Base-by-base conservation (phyloP, 2,329 filamentous ascomycete species). In the Fusarium pseudograminearum region DNA sequence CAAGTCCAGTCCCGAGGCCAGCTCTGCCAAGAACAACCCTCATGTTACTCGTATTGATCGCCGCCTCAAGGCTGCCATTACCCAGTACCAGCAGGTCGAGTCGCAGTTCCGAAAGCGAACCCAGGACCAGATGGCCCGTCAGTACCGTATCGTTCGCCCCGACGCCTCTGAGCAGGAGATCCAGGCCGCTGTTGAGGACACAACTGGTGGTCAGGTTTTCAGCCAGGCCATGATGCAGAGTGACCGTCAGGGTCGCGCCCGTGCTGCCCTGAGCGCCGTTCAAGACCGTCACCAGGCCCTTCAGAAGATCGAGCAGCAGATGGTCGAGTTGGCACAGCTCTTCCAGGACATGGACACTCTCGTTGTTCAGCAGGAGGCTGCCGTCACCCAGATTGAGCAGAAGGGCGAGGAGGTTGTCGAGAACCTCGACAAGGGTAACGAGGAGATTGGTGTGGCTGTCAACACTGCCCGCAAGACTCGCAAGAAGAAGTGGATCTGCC, bases 401-500 rank as follows among this genome's bases (percentile, higher is more conserved):
- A 93, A 95, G 82, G 93, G 89, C 38, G 92, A 97, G 80, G 92
- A 97, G 76, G 92, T 96, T 40, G 89, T 92, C 50, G 89, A 91
- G 61, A 93, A 98, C 79, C 87, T 98, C 48, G 89, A 91, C 76
- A 91, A 96, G 79, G 95, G 91, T 70, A 98, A 96, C 77, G 87
- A 89, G 68, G 89, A 98, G 80, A 92, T 98, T 63, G 89, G 86
- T 40, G 87, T 87, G n/a, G 94, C 94, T 15, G 92, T 97, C 67
- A 85, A 87, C 65, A 97, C 93, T 73, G 95, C 95, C 11, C 86
- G 91, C 78, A 88, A 89, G 73, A 93, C 91, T 52, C 87, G 93
- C 73, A 93, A 90, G 83, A 97, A 97, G 93, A 98, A 98, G 91
- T 98, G 94, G 94, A 94, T 92, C 79, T 97, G 94, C 85, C 82